These are phyloP conservation scores for Chionographis japonica DNA, from an alignment of 106 monocot species.

Conservation along the genomic window DNA sequence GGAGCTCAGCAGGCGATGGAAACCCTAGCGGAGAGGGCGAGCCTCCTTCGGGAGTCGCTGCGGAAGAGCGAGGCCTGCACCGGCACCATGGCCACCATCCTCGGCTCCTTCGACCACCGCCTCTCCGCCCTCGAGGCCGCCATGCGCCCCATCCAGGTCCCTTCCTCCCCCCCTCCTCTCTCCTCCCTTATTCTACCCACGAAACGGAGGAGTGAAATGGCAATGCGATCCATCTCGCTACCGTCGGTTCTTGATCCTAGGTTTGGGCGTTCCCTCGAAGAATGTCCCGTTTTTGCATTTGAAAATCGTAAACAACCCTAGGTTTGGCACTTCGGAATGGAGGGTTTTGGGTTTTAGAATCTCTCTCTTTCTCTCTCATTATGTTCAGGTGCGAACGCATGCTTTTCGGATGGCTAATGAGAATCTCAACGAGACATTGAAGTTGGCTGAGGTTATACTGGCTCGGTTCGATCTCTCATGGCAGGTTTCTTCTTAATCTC, in stretches of 20 bases:
- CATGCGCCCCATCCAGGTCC: constrained; percentile 50
- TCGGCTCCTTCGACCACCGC: constrained; percentile 46
- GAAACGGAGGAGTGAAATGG: no score
- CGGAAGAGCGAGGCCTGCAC: constrained; percentile 40
- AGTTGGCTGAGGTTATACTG: constrained; percentile 48
- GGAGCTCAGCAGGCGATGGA: constrained; percentile 19
- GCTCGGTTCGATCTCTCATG: constrained; percentile 56
- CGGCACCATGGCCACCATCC: constrained; percentile 19
- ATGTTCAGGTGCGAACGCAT: constrained; percentile 51
- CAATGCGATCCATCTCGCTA: not conserved
- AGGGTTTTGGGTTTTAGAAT: no score
- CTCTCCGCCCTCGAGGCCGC: constrained; percentile 52
- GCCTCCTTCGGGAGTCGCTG: constrained; percentile 27
- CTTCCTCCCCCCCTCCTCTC: not conserved
- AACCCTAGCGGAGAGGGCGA: constrained; percentile 16
- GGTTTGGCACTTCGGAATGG: no score
- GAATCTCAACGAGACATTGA: constrained; percentile 56
- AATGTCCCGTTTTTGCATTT: no score
- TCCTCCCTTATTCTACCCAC: no score
- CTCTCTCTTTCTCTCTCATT: no score
- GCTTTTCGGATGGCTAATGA: constrained; percentile 63
- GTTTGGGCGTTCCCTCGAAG: no score
- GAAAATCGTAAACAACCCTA: no score
- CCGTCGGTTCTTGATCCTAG: no score
- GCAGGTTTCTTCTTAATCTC: constrained; percentile 22